A percentile compares a stretch with the other conserved stretches of the same genome.
Evolutionary conservation across 1,139 yeast genomes (phyloP).

Genomic region (Scheffersomyces segobiensis): DNA sequence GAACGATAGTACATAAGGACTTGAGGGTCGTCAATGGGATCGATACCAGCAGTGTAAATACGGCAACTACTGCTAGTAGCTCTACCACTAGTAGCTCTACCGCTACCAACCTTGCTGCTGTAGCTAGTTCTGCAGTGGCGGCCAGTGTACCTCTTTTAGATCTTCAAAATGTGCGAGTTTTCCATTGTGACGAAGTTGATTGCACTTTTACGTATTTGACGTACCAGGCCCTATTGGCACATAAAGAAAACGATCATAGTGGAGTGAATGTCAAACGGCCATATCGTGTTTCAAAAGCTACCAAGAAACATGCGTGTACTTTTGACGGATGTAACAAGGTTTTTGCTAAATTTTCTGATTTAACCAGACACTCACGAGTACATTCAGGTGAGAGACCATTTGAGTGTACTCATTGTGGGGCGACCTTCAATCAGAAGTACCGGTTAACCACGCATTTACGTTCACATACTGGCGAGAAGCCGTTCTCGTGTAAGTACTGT

Average conservation of each 20-base stretch:
- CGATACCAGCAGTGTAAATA: not conserved
- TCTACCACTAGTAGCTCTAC: not conserved
- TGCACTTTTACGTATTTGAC: constrained; percentile 12
- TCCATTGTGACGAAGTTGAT: constrained; percentile 13
- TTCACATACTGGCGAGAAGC: constrained; percentile 30
- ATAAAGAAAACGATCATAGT: constrained; percentile 9
- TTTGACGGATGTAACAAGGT: constrained; percentile 17
- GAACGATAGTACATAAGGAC: constrained; percentile 12
- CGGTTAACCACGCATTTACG: constrained; percentile 27
- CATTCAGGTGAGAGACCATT: constrained; percentile 31
- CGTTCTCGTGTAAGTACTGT: constrained; percentile 24
- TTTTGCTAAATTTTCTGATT: constrained; percentile 23
- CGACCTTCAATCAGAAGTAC: constrained; percentile 26
- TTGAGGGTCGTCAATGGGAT: constrained; percentile 6
- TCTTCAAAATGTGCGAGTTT: constrained; percentile 12
- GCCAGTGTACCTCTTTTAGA: constrained; percentile 1
- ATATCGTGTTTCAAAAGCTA: constrained; percentile 12
- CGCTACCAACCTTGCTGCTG: not conserved
- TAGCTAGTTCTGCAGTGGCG: constrained; percentile 1
- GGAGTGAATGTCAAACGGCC: constrained; percentile 9
- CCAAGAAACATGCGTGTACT: constrained; percentile 20
- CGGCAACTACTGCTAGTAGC: not conserved
- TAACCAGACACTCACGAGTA: constrained; percentile 23
- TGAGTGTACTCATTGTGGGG: constrained; percentile 21
- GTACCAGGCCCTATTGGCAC: constrained; percentile 10